These are phyloP conservation scores for Neurospora sp. DNA, from an alignment of 495 filamentous ascomycete species.

Conservation along the genomic window DNA sequence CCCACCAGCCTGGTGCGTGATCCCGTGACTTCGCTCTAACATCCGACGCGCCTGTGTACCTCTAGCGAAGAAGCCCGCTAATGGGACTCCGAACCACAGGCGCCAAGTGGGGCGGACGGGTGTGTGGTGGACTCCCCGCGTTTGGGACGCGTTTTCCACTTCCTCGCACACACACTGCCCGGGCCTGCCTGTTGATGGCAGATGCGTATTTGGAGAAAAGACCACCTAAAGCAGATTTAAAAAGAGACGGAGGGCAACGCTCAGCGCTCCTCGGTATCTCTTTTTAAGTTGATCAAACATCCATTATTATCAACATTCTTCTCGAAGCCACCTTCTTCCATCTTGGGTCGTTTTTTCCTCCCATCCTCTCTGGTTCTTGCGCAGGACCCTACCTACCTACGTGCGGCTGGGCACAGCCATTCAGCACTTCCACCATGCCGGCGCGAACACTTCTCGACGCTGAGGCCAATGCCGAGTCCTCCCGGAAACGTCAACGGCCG, in stretches of 20 bases:
- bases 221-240: not conserved
- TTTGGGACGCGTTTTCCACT: not conserved
- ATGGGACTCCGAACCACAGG: not conserved
- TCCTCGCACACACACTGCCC: not conserved
- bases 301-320: not conserved
- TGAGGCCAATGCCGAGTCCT: slow-evolving; percentile 12
- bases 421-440: not conserved
- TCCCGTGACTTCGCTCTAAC: not conserved
- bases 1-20: not conserved
- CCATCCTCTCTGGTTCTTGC: not conserved
- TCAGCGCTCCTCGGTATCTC: not conserved
- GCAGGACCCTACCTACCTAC: not conserved
- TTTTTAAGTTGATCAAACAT: not conserved
- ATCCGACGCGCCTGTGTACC: not conserved
- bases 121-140: not conserved
- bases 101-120: not conserved
- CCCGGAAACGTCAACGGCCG: slow-evolving; percentile 25
- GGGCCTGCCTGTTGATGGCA: not conserved
- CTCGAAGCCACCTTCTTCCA: not conserved
- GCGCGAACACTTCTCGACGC: not conserved
- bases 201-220: not conserved
- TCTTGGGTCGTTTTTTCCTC: not conserved
- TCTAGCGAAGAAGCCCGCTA: not conserved
- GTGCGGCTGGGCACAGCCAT: not conserved
- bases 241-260: not conserved